Evolutionary conservation across 2,329 filamentous ascomycete genomes (phyloP).

Genomic region (Cladophialophora yegresii): DNA sequence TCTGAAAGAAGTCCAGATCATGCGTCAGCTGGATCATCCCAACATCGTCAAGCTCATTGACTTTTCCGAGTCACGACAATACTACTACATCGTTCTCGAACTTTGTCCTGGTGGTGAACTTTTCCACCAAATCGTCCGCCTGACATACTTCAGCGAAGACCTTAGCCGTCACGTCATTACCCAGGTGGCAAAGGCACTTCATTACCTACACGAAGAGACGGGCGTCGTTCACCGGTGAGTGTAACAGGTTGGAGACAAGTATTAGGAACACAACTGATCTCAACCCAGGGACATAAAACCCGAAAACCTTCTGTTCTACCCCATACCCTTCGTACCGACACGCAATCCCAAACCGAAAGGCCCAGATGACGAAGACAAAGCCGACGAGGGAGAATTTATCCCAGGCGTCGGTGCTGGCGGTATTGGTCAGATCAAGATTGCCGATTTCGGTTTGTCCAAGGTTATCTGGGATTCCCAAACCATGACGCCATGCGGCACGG

Average conservation of each 20-base stretch:
- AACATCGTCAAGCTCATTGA: conserved; percentile 94
- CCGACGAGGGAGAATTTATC: conserved; percentile 91
- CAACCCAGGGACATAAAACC: conserved; percentile 86
- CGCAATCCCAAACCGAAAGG: conserved; percentile 77
- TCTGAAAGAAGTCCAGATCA: conserved; percentile 97
- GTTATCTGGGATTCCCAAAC: conserved; percentile 98
- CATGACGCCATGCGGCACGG: conserved; percentile 98
- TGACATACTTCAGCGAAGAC: conserved; percentile 98
- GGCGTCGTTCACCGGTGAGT: conserved; percentile 95
- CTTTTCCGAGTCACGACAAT: conserved; percentile 89
- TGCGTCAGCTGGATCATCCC: conserved; percentile 93
- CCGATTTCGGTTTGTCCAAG: conserved; percentile 96
- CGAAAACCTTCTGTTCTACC: conserved; percentile 89
- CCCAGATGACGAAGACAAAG: conserved; percentile 94
- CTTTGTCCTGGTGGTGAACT: conserved; percentile 92
- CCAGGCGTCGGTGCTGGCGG: conserved; percentile 79
- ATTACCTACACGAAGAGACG: conserved; percentile 90
- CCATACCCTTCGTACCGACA: conserved; percentile 76
- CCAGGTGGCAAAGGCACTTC: conserved; percentile 90
- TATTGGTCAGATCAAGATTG: conserved; percentile 94
- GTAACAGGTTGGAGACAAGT: background rate
- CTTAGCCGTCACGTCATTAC: conserved; percentile 90
- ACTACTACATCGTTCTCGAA: conserved; percentile 97
- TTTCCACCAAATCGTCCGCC: conserved; percentile 96
- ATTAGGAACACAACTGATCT: background rate